Evolutionary conservation across 1,139 yeast genomes (phyloP).

Genomic region (Geotrichum australiense): DNA sequence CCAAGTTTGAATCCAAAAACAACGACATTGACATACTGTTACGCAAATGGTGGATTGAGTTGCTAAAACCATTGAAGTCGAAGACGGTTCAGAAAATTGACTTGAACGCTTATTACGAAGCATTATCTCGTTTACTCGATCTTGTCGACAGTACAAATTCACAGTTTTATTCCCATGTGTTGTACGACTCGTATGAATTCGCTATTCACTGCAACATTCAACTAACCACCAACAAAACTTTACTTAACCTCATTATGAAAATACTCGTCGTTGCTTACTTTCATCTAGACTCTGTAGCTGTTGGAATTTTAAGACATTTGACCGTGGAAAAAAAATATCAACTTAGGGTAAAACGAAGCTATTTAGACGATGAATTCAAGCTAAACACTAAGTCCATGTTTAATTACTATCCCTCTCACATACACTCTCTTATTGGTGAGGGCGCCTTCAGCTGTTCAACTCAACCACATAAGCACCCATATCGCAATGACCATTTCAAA

Average conservation of each 20-base stretch:
- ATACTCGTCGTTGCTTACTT: constrained; percentile 63
- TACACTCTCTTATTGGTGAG: constrained; percentile 25
- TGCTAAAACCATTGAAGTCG: constrained; percentile 41
- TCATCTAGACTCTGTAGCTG: constrained; percentile 54
- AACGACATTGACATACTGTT: constrained; percentile 25
- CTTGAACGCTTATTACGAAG: constrained; percentile 65
- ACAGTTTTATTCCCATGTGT: not conserved
- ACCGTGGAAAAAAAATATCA: constrained; percentile 42
- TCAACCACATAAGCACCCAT: too few relatives aligned
- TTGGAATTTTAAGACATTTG: constrained; percentile 53
- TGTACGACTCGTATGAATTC: not conserved
- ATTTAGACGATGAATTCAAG: constrained; percentile 26
- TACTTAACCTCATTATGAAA: constrained; percentile 65
- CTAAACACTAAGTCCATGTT: constrained; percentile 21
- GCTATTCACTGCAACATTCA: constrained; percentile 8
- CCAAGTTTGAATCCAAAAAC: constrained; percentile 28
- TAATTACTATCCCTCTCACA: constrained; percentile 26
- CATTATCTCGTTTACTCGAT: constrained; percentile 45
- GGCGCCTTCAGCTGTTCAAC: too few relatives aligned
- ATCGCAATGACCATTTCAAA: too few relatives aligned
- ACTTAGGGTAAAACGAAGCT: constrained; percentile 30
- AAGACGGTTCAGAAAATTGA: constrained; percentile 35
- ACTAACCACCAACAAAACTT: constrained; percentile 42
- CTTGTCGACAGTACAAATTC: constrained; percentile 1
- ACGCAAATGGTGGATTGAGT: constrained; percentile 60